A percentile compares a stretch with the other conserved stretches of the same genome.
phyloP scores from a whole-genome alignment of 371 early-diverging fungal species.

The Mortierella sp. region DNA sequence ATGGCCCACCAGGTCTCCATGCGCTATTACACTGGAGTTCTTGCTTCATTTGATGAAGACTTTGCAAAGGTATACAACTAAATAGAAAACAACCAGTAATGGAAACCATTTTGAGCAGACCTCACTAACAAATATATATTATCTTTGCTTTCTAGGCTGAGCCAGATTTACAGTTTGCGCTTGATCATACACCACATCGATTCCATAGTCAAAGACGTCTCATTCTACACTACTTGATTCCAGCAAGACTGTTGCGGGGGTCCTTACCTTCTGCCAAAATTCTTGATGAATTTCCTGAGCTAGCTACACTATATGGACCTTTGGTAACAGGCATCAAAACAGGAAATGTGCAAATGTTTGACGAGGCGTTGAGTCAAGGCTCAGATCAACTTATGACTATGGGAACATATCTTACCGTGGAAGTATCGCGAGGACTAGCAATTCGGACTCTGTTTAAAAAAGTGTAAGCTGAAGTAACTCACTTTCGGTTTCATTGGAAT shows the following conservation, averaged over 20 bases:
- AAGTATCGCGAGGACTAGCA: constrained; percentile 77
- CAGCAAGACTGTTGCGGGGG: constrained; percentile 76
- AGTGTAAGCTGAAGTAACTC: constrained; percentile 65
- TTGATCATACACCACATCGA: constrained; percentile 71
- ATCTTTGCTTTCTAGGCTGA: constrained; percentile 66
- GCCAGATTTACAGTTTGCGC: constrained; percentile 75
- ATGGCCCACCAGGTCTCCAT: constrained; percentile 88
- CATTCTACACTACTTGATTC: constrained; percentile 83
- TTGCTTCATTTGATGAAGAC: constrained; percentile 86
- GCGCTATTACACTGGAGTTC: constrained; percentile 86
- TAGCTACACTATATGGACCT: constrained; percentile 67
- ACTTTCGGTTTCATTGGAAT: no score
- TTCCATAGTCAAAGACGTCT: constrained; percentile 68
- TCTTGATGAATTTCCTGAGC: constrained; percentile 69
- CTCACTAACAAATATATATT: no score
- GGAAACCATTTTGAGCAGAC: no score
- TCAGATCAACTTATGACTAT: constrained; percentile 70
- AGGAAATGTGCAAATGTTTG: constrained; percentile 82
- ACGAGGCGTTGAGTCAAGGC: constrained; percentile 63
- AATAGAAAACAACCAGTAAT: neutral
- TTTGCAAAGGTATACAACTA: constrained; percentile 67
- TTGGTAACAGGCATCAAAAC: constrained; percentile 72
- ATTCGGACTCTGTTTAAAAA: constrained; percentile 83
- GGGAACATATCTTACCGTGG: constrained; percentile 86
- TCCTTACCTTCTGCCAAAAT: constrained; percentile 71